Conservation (phyloP, 202 grass and related monocot genomes). For the Setaria viridis region DNA sequence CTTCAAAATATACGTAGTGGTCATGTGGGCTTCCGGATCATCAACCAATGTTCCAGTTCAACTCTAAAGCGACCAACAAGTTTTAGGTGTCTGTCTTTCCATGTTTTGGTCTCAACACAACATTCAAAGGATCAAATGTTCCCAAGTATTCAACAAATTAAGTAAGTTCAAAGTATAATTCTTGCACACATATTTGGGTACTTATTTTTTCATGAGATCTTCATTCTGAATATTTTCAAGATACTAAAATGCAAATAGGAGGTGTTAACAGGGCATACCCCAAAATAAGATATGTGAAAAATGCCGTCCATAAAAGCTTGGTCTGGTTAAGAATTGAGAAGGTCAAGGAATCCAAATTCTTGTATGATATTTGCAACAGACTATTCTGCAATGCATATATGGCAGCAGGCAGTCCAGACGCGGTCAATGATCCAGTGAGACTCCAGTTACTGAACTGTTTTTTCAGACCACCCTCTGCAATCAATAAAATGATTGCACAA, state of each 20-base stretch:
- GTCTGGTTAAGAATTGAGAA: slow-evolving; percentile 99
- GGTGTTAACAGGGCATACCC: slow-evolving; percentile 58
- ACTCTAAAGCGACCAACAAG: slow-evolving; percentile 1
- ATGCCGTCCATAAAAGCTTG: slow-evolving; percentile 91
- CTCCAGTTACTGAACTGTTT: slow-evolving; percentile 76
- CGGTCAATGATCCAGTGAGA: slow-evolving; percentile 77
- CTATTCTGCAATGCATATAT: slow-evolving; percentile 99
- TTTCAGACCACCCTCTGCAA: slow-evolving; percentile 70
- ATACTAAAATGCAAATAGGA: slow-evolving; percentile 36
- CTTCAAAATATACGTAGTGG: slow-evolving; percentile 30
- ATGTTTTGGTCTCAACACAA: not conserved
- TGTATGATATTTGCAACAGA: slow-evolving; percentile 96
- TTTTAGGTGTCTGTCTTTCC: slow-evolving; percentile 26
- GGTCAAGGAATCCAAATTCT: slow-evolving; percentile 96
- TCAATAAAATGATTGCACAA: slow-evolving; percentile 80
- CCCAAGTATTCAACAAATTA: slow-evolving; percentile 1
- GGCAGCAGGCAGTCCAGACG: slow-evolving; percentile 91
- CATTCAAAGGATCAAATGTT: not conserved
- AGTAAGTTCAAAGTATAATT: slow-evolving; percentile 35
- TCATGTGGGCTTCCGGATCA: not conserved
- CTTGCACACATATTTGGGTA: slow-evolving; percentile 12
- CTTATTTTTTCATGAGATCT: slow-evolving; percentile 31
- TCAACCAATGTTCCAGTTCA: slow-evolving; percentile 28
- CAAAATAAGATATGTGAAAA: slow-evolving; percentile 94
- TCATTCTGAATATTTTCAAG: slow-evolving; percentile 16